Evolutionary conservation across 176 grass and related monocot genomes (phyloP), one percentile per base, ranked within the genome.

Genomic region (Tillandsia leiboldiana): DNA sequence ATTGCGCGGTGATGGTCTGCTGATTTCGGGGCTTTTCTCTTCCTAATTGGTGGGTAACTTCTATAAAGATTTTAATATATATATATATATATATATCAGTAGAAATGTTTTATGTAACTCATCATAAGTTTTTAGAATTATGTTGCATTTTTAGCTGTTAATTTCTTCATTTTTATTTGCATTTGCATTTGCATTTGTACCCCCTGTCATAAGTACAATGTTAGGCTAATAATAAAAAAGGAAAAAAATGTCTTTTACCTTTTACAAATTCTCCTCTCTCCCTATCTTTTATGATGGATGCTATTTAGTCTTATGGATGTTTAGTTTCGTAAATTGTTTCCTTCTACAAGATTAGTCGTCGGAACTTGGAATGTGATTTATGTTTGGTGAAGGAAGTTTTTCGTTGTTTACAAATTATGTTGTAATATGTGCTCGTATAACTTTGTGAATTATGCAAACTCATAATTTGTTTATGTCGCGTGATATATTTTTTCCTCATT

Each of bases 1-100:
- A 99, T 71, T 93, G 94, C 48, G 94, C 94, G 0, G 90, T 99
- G 66, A 99, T 99, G 94, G 82, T 89, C 28, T 99, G 94, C 84
- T 99, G 82, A 93, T 69, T 80, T 74, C 52, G 66, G 72, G 68
- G 69, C 50, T 71, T 80, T 85, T 78, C 73, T 70, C 72, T 74
- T 80, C 53, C 65, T 22, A 51, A 77, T 56, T 69, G 28, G 74
- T 69, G 28, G 74, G 28, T 83, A 69, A 66, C 75, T 72, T 81
- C 63, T 73, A 67, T 51, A 76, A 70, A 49, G 70, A 77, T 76
- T 67, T 24, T 1, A 24, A 24, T 24, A 24, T 24, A 24, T 24
- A 24, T 24, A 24, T 24, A 24, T 24, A n/a, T n/a, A 24, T 24
- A 24, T 24, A 24, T 24, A 24, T 24, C 24, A 24, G 24, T 24